These are phyloP conservation scores for Russula virescens DNA, from an alignment of 768 basidiomycete genomes.

Conservation along the genomic window DNA sequence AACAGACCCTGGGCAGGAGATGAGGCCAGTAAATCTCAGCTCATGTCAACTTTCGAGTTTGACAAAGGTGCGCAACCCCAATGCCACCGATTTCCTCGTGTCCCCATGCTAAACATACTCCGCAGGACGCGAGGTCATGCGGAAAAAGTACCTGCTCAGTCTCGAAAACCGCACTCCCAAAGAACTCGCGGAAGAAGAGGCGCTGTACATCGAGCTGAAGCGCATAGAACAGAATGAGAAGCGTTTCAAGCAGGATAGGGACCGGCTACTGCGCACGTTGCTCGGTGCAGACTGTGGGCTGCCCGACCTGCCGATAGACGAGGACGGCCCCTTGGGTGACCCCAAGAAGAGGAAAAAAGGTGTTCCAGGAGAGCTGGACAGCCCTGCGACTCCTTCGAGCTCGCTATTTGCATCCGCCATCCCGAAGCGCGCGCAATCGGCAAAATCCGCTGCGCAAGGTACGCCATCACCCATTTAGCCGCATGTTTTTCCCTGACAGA, in stretches of 20 bases:
- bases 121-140: slow-evolving; percentile 76
- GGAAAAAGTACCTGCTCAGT: slow-evolving; percentile 81
- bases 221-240: slow-evolving; percentile 92
- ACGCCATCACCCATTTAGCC: slow-evolving; percentile 10
- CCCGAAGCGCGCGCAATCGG: slow-evolving; percentile 36
- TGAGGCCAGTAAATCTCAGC: slow-evolving; percentile 57
- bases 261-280: slow-evolving; percentile 77
- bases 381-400: slow-evolving; percentile 44
- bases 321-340: slow-evolving; percentile 50
- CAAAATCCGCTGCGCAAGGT: slow-evolving; percentile 60
- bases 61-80: slow-evolving; percentile 66
- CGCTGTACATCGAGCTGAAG: slow-evolving; percentile 87
- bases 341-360: slow-evolving; percentile 55
- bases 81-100: not conserved
- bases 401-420: slow-evolving; percentile 17
- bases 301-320: slow-evolving; percentile 59
- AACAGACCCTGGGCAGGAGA: slow-evolving; percentile 83
- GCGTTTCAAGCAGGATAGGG: slow-evolving; percentile 80
- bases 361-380: slow-evolving; percentile 34
- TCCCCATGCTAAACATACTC: not conserved
- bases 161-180: slow-evolving; percentile 86
- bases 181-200: slow-evolving; percentile 93
- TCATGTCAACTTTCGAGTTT: slow-evolving; percentile 71
- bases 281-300: slow-evolving; percentile 86
- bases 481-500: slow-evolving; percentile 19